Base-by-base conservation (phyloP, 805 yeast species). In the Nakazawaea laoshanensis region DNA sequence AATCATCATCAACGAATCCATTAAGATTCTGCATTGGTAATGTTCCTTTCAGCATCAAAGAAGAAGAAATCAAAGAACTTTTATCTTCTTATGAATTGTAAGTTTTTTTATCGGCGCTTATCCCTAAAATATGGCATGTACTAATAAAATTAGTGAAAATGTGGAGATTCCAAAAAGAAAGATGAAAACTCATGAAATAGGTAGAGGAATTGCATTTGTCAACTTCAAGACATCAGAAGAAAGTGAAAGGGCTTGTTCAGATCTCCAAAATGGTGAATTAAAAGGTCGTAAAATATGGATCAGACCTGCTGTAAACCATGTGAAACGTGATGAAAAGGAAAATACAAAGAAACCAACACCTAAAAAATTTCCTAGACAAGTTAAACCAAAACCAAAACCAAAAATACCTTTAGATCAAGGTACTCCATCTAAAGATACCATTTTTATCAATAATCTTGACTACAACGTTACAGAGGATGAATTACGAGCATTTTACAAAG, bases 401-500 rank as follows among this genome's bases (percentile, higher is more conserved):
- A 33, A 36, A 30, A 30, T 37, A 16, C 53, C 59, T 19, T 52
- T 66, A 32, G 56, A 53, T 11, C 73, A 68, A 36, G 82, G 82
- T 13, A 52, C 54, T 14, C 69, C 73, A 12, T 74, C 85, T 3
- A 55, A 55, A 27, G 70, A 66, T 35, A 77, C 86, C 3, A 63
- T 77, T 21, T 78, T 75, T 52, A 65, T 79, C 39, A 68, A 77
- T 30, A 76, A 75, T 46, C 59, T 79, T 45, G 77, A 73, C 42
- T 65, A 64, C 43, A 62, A 59, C 36, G 69, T 67, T 17, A 65
- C 67, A 26, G 58, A 53, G 20, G 66, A 65, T 26, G 63, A 64
- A 30, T 58, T 78, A 47, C 55, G 45, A 38, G 61, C 54, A 39
- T 55, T 66, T 37, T 65, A 73, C 47, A 53, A 59, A 35, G 67